Percentiles rank a stretch among this genome's conserved stretches.
Evolutionary conservation across 768 basidiomycete genomes (phyloP).

Genomic region (Lactarius pseudohatsudake): DNA sequence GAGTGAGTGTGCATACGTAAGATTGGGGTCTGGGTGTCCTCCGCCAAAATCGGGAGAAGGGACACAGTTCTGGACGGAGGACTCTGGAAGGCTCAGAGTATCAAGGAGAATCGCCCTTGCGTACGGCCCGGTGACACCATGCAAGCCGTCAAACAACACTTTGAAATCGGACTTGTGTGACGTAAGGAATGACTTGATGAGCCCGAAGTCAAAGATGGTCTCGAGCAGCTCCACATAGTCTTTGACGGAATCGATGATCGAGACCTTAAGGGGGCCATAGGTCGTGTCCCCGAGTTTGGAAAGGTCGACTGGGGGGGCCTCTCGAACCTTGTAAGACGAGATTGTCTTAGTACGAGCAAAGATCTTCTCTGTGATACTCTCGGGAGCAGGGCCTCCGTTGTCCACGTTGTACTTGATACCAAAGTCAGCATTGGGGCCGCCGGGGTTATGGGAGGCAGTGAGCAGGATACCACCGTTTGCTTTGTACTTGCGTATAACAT

Average conservation of each 20-base stretch:
- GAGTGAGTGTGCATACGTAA: constrained; percentile 93
- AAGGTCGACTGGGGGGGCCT: constrained; percentile 76
- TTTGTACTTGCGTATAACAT: constrained; percentile 94
- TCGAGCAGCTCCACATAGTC: constrained; percentile 86
- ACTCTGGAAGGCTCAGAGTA: constrained; percentile 73
- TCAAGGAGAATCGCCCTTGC: constrained; percentile 85
- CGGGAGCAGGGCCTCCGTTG: constrained; percentile 97
- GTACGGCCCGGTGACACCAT: constrained; percentile 98
- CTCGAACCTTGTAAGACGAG: constrained; percentile 78
- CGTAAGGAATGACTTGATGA: constrained; percentile 86
- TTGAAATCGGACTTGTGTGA: constrained; percentile 67
- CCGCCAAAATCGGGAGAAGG: constrained; percentile 96
- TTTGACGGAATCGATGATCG: constrained; percentile 90
- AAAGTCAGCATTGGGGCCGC: constrained; percentile 97
- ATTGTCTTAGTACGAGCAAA: constrained; percentile 90
- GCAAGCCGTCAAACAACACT: constrained; percentile 93
- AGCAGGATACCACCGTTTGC: constrained; percentile 95
- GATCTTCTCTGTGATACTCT: constrained; percentile 94
- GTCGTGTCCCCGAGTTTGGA: constrained; percentile 74
- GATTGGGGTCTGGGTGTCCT: constrained; percentile 96
- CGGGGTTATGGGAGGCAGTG: constrained; percentile 97
- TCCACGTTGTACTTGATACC: constrained; percentile 99
- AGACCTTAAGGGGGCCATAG: constrained; percentile 81
- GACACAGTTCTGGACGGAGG: constrained; percentile 85
- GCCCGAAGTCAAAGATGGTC: constrained; percentile 89